Base-by-base conservation (phyloP, 768 basidiomycete species). In the Lactarius tabidus region DNA sequence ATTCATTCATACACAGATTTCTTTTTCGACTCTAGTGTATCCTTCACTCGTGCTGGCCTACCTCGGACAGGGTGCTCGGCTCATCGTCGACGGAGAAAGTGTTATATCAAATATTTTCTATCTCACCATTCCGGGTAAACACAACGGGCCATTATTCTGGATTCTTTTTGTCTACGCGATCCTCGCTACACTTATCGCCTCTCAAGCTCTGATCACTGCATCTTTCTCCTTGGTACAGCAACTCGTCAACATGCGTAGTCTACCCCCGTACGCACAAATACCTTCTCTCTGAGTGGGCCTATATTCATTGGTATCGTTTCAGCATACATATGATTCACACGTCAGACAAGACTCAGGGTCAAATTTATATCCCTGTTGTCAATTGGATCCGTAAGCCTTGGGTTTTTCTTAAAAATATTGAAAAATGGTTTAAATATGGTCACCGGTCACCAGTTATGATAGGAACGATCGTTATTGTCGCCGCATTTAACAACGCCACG, bases 131-230 rank as follows among this genome's bases (percentile, higher is more conserved):
- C 88, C 88, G 0, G 88, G 87, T 0, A 74, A 77, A 0, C 62
- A 64, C 5, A 80, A 81, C 62, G 84, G 86, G 0, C 75, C 77
- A 0, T 74, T 89, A 6, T 89, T 84, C 73, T 90, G 88, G 84
- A 78, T 89, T 57, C 74, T 85, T 20, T 90, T 84, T 68, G 73
- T 84, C n/a, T 81, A 87, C 62, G 86, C 84, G 1, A 78, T 89
- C 39, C 77, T 88, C 6, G 86, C 88, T 0, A 87, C 87, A 83
- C 75, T 85, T 57, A 80, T 86, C 48, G 86, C 85, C 12, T 86
- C 85, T 7, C 84, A 86, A 74, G 85, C 87, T 8, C 80, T 88
- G 80, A 88, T 89, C 69, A 86, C 86, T 0, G 88, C 85, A 0
- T 83, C 85, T 0, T 89, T 84, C 78, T 81, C 79, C 71, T 75